phyloP scores from a whole-genome alignment of 2,329 filamentous ascomycete species.

The Neofusicoccum laricinum region DNA sequence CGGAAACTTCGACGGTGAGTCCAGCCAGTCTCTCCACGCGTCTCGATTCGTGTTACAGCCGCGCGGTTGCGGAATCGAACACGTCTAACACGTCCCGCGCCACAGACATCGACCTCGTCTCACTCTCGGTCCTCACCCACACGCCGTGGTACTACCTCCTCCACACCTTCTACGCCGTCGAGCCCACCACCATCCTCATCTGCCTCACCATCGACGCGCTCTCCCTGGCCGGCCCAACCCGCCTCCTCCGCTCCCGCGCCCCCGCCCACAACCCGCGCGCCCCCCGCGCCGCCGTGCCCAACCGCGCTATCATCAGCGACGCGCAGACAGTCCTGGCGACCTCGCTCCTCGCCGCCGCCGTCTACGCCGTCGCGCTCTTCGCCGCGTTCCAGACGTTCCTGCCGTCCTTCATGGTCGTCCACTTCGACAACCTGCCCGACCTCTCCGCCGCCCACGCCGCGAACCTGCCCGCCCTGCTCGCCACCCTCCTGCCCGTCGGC shows the following conservation, averaged over 20 bases:
- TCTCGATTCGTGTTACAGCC: not conserved
- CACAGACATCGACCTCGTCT: constrained; percentile 44
- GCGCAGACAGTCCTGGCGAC: constrained; percentile 52
- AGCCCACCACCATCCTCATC: constrained; percentile 57
- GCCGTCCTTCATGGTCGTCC: constrained; percentile 66
- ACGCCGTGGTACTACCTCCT: constrained; percentile 75
- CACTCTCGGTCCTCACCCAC: constrained; percentile 62
- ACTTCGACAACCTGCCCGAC: constrained; percentile 71
- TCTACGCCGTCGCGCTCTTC: constrained; percentile 74
- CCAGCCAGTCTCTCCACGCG: not conserved
- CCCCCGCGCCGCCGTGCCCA: constrained; percentile 30
- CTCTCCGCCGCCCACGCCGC: constrained; percentile 66
- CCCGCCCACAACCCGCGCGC: constrained; percentile 59
- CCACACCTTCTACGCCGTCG: constrained; percentile 72
- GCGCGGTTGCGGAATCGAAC: constrained; percentile 39
- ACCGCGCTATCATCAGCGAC: constrained; percentile 42
- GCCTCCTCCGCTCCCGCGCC: constrained; percentile 67
- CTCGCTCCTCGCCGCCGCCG: constrained; percentile 64
- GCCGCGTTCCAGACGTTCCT: constrained; percentile 67
- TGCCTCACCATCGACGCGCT: constrained; percentile 66
- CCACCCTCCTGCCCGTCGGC: constrained; percentile 65
- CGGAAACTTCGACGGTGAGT: constrained; percentile 67
- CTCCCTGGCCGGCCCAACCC: constrained; percentile 70
- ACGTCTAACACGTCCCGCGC: constrained; percentile 29
- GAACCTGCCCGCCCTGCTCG: constrained; percentile 46